phyloP scores from a whole-genome alignment of 1,284 basidiomycete species.

The Pyrrhoderma noxium region DNA sequence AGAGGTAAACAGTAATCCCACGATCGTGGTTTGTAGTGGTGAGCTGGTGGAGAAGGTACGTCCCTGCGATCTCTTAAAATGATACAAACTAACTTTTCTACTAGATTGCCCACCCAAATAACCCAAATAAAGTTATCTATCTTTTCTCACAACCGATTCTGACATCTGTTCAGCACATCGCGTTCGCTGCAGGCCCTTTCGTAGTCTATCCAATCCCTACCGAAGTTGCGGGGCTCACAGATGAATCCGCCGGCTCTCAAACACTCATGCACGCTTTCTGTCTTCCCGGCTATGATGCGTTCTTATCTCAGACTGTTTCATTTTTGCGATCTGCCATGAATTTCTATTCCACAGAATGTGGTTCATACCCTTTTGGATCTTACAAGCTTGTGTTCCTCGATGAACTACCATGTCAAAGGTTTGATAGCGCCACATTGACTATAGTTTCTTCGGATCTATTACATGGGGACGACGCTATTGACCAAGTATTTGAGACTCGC shows the following conservation, averaged over 20 bases:
- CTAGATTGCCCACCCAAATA: slow-evolving; percentile 89
- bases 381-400: slow-evolving; percentile 97
- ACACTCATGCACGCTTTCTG: slow-evolving; percentile 92
- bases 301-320: slow-evolving; percentile 61
- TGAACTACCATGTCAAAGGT: slow-evolving; percentile 71
- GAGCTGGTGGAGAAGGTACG: slow-evolving; percentile 87
- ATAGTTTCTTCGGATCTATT: slow-evolving; percentile 80
- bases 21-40: slow-evolving; percentile 88
- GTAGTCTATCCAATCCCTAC: slow-evolving; percentile 69
- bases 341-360: slow-evolving; percentile 88
- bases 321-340: slow-evolving; percentile 87
- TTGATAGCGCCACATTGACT: slow-evolving; percentile 81
- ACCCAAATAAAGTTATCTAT: slow-evolving; percentile 92
- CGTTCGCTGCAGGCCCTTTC: slow-evolving; percentile 94
- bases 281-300: slow-evolving; percentile 77
- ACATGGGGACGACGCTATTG: slow-evolving; percentile 85
- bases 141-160: slow-evolving; percentile 84
- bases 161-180: slow-evolving; percentile 92
- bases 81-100: slow-evolving; percentile 11
- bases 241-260: slow-evolving; percentile 59
- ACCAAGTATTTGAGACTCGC: slow-evolving; percentile 89
- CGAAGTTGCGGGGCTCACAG: slow-evolving; percentile 49
- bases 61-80: slow-evolving; percentile 19
- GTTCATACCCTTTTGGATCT: slow-evolving; percentile 94
- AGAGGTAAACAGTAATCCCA: slow-evolving; percentile 53